Evolutionary conservation across 768 basidiomycete species (phyloP).

Genomic region (Termitomyces sp.): DNA sequence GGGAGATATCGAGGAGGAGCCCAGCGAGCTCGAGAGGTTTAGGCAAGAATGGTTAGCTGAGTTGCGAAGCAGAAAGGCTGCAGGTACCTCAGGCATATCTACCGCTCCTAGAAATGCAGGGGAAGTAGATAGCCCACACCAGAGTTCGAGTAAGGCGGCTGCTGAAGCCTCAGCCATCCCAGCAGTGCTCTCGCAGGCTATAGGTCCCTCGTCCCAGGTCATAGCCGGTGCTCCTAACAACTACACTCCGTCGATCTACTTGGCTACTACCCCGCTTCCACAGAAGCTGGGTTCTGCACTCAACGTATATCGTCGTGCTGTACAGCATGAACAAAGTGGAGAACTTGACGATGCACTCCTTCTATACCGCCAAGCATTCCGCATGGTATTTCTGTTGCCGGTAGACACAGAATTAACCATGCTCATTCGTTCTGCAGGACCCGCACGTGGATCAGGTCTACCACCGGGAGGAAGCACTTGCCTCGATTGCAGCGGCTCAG

Average conservation of each 20-base stretch:
- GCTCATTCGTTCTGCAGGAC: constrained; percentile 34
- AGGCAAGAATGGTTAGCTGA: constrained; percentile 75
- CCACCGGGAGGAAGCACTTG: constrained; percentile 52
- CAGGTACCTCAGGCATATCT: constrained; percentile 4
- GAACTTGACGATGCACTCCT: constrained; percentile 72
- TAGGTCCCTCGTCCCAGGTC: constrained; percentile 20
- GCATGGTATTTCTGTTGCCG: constrained; percentile 38
- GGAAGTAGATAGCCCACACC: constrained; percentile 2
- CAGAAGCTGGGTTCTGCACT: constrained; percentile 49
- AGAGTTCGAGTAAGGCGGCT: constrained; percentile 6
- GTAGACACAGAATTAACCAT: neutral
- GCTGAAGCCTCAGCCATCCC: neutral
- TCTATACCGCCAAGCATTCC: constrained; percentile 80
- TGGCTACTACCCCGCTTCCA: constrained; percentile 28
- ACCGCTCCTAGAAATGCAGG: neutral
- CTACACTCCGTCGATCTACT: constrained; percentile 25
- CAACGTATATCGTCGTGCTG: constrained; percentile 65
- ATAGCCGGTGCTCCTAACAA: constrained; percentile 18
- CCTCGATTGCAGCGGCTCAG: constrained; percentile 31
- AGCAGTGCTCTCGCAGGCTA: constrained; percentile 1
- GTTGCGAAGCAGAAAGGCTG: constrained; percentile 41
- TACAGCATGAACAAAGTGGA: constrained; percentile 71
- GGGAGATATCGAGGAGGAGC: constrained; percentile 35
- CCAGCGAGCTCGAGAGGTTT: constrained; percentile 65
- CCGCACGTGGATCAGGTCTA: constrained; percentile 75